Evolutionary conservation across 768 basidiomycete species (phyloP), one percentile per base, ranked within the genome.

Genomic region (Russula sp.): DNA sequence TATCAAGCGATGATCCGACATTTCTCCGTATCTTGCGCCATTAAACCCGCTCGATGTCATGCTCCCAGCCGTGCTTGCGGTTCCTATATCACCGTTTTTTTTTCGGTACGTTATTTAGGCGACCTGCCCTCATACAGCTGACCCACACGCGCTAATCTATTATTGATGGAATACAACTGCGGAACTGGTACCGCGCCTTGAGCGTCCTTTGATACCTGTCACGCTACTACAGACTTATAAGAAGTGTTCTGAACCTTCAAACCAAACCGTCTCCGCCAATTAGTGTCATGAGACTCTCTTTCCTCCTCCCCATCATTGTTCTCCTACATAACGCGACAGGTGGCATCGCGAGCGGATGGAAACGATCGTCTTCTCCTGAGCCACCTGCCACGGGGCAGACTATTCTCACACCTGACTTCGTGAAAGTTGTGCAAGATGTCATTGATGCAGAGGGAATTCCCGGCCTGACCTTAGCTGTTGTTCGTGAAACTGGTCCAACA

Each of bases 381-480:
- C 16, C 50, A 9, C n/a, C 58, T 51, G n/a, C 32, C 5, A 1
- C 44, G 1, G 47, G 4, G 10, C 4, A 48, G 11, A 48, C 34
- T 31, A 4, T 59, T 32, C 57, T 66, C 58, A 66, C 66, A 10
- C 62, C 58, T 44, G 39, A 52, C 10, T 8, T 66, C 16, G 32
- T 44, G 42, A 16, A 55, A 5, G 3, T 3, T 11, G 59, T 66
- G 22, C 49, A 64, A 39, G 7, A 42, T 1, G 6, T 52, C 18
- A 8, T 60, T 5, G 53, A 60, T 6, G 18, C 22, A 22, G 20
- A 57, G 14, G 2, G 31, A 4, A 53, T 64, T 10, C 66, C 55
- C 0, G 63, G 66, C 13, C 45, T 66, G 49, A 52, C 58, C 2
- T 6, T 66, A n/a, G 66, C 53, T 5, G n/a, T 67, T n/a, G 55